phyloP scores from a whole-genome alignment of 345 rosid genomes.

The Hirschfeldia incana region DNA sequence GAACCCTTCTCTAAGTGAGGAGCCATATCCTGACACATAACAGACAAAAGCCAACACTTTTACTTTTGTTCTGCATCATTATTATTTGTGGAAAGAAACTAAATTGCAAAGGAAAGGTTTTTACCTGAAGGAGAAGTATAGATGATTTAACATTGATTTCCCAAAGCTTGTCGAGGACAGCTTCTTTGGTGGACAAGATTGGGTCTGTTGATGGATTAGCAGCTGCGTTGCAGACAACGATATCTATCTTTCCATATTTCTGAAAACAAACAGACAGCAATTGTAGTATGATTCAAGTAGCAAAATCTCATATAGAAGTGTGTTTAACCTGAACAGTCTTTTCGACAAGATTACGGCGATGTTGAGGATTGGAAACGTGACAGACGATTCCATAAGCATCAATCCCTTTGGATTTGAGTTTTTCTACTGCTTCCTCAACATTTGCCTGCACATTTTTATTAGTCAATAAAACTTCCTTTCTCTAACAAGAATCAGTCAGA shows the following conservation, averaged over 20 bases:
- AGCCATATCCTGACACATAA: conserved; percentile 62
- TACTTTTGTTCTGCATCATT: background rate
- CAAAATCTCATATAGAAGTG: too few species aligned
- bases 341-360: conserved; percentile 67
- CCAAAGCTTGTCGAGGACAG: conserved; percentile 84
- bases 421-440: conserved; percentile 75
- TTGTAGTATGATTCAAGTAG: too few species aligned
- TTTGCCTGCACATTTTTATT: conserved; percentile 51
- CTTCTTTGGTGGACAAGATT: conserved; percentile 62
- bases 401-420: conserved; percentile 68
- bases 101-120: background rate
- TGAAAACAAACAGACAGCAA: conserved; percentile 42
- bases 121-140: conserved; percentile 68
- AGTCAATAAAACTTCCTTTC: background rate
- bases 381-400: conserved; percentile 80
- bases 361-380: conserved; percentile 76
- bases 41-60: background rate
- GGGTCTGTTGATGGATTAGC: conserved; percentile 69
- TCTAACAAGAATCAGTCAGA: background rate
- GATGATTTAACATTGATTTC: conserved; percentile 82
- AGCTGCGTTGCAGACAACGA: conserved; percentile 77
- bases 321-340: conserved; percentile 64
- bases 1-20: conserved; percentile 78
- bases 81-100: background rate
- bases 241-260: conserved; percentile 81